Percentiles rank a stretch among this genome's conserved stretches.
phyloP scores from a whole-genome alignment of 352 stramenopile genomes.

The Globisporangium cylindrosporum region DNA sequence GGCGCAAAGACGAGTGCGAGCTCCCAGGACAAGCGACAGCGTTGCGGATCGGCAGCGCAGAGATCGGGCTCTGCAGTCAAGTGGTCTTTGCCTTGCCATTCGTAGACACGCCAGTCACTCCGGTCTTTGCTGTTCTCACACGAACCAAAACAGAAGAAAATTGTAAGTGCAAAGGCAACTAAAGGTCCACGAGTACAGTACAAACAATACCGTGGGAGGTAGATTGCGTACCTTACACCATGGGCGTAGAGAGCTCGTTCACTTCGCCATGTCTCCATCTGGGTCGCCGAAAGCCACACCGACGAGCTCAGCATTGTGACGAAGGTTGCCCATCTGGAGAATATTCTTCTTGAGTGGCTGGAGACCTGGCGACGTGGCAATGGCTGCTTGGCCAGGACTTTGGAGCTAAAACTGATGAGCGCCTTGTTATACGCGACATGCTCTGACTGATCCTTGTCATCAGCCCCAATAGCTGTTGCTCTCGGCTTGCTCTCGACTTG shows the following conservation, averaged over 20 bases:
- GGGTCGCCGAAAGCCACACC: conserved; percentile 24
- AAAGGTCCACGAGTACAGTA: neutral
- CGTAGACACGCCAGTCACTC: conserved; percentile 52
- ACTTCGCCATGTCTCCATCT: conserved; percentile 32
- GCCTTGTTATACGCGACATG: neutral
- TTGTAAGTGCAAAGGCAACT: neutral
- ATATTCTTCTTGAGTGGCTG: neutral
- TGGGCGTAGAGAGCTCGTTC: conserved; percentile 36
- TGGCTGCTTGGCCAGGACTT: neutral
- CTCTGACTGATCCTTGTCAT: neutral
- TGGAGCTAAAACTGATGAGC: neutral
- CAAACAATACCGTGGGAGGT: conserved; percentile 3
- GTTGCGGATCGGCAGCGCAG: conserved; percentile 13
- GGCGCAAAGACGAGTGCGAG: conserved; percentile 27
- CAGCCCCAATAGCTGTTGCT: neutral
- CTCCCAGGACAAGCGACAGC: conserved; percentile 21
- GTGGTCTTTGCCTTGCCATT: conserved; percentile 17
- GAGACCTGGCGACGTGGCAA: neutral
- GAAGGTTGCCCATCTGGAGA: neutral
- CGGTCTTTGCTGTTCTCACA: conserved; percentile 34
- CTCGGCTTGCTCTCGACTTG: neutral
- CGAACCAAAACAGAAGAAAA: neutral
- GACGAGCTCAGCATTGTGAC: conserved; percentile 7
- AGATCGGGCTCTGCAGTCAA: neutral
- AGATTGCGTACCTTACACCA: conserved; percentile 15